Percentiles rank a stretch among this genome's conserved stretches.
Conservation (phyloP, 116 monocot genomes). For the Papilionanthe hybrid region DNA sequence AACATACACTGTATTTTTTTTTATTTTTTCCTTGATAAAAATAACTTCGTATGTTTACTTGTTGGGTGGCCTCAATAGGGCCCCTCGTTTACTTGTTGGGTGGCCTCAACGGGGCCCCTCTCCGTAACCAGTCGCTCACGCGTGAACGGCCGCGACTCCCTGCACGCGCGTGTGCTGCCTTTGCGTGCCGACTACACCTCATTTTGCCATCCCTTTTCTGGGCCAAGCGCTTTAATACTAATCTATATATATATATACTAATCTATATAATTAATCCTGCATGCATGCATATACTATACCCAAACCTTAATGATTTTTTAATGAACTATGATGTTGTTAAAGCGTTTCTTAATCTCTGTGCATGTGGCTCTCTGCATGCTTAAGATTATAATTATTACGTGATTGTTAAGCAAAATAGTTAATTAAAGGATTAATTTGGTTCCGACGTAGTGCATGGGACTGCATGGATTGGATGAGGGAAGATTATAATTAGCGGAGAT, state of each 20-base stretch:
- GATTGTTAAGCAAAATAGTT: background rate
- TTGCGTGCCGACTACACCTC: constrained; percentile 6
- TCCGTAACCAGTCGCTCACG: background rate
- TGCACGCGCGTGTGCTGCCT: constrained; percentile 6
- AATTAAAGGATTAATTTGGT: background rate
- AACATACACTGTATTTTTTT: too few species aligned
- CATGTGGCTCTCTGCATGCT: background rate
- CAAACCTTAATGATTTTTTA: background rate
- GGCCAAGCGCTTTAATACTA: background rate
- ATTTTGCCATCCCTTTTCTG: background rate
- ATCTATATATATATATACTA: too few species aligned
- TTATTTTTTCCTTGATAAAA: too few species aligned
- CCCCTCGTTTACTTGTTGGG: background rate
- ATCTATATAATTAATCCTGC: background rate
- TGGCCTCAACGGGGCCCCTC: background rate
- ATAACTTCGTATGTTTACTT: too few species aligned
- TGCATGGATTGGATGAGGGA: background rate
- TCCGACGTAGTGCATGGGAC: background rate
- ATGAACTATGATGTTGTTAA: background rate
- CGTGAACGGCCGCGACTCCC: background rate
- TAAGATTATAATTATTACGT: background rate
- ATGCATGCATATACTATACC: background rate
- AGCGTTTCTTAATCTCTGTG: background rate
- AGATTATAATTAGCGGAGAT: background rate
- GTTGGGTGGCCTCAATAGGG: background rate